phyloP scores from a whole-genome alignment of 73 alveolate species.

The Paramecium tetraurelia region DNA sequence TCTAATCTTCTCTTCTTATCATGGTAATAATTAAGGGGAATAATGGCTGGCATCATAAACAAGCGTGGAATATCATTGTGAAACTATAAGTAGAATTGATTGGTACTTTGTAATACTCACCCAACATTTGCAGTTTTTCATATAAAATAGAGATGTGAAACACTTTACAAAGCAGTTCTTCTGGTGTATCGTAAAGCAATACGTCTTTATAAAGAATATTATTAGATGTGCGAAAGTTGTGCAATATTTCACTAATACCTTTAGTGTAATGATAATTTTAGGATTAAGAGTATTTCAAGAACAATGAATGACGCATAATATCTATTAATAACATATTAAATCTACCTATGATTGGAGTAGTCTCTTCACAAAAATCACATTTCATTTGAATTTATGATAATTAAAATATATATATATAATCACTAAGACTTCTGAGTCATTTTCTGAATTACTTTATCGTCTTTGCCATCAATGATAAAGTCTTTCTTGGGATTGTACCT shows the following conservation, averaged over 20 bases:
- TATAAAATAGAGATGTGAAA: background rate
- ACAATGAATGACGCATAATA: background rate
- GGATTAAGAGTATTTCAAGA: constrained; percentile 11
- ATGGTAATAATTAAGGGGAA: constrained; percentile 4
- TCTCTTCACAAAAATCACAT: constrained; percentile 21
- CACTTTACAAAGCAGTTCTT: background rate
- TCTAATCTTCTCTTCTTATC: constrained; percentile 59
- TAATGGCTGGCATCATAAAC: constrained; percentile 31
- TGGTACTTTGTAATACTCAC: constrained; percentile 50
- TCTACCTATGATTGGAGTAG: background rate
- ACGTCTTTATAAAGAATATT: background rate
- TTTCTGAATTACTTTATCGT: constrained; percentile 78
- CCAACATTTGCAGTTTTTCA: constrained; percentile 19
- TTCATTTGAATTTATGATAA: background rate
- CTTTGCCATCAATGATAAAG: constrained; percentile 78
- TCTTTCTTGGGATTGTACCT: constrained; percentile 85
- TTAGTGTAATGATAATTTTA: background rate
- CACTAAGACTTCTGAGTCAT: constrained; percentile 59
- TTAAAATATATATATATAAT: background rate
- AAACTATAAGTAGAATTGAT: background rate
- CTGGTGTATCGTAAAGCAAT: background rate
- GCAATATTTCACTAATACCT: background rate
- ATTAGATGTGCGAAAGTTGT: background rate
- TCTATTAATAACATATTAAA: background rate
- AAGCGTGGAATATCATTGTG: constrained; percentile 56